A percentile compares a stretch with the other conserved stretches of the same genome.
Conservation (phyloP, 1,139 yeast genomes). For the Candida pseudocylindracea region DNA sequence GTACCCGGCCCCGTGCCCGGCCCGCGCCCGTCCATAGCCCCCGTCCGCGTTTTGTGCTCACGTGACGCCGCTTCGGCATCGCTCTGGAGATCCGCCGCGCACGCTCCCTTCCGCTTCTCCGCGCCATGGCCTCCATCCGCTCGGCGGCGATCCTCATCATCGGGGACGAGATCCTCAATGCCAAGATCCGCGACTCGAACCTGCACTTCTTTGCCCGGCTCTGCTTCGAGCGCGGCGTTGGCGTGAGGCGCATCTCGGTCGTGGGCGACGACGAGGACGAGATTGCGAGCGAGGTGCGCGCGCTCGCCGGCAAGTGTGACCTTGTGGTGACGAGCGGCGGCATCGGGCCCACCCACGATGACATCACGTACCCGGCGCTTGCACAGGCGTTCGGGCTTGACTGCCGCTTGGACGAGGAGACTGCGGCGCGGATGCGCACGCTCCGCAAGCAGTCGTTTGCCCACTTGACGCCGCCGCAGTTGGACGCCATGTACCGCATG, state of each 20-base stretch:
- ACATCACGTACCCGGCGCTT: slow-evolving; percentile 54
- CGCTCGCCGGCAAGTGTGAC: slow-evolving; percentile 29
- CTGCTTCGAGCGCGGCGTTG: slow-evolving; percentile 44
- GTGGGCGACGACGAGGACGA: slow-evolving; percentile 60
- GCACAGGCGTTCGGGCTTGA: slow-evolving; percentile 38
- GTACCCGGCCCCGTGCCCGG: no score
- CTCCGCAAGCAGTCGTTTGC: slow-evolving; percentile 7
- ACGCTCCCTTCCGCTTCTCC: no score
- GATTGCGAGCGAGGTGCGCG: slow-evolving; percentile 28
- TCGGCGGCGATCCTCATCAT: slow-evolving; percentile 33
- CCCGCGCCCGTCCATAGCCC: no score
- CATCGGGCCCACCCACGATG: slow-evolving; percentile 83
- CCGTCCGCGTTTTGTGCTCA: no score
- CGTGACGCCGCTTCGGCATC: no score
- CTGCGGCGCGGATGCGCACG: slow-evolving; percentile 35
- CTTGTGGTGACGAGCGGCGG: slow-evolving; percentile 67
- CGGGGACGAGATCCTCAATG: slow-evolving; percentile 76
- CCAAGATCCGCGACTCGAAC: slow-evolving; percentile 69
- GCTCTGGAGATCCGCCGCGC: no score
- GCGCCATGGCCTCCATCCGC: slow-evolving; percentile 2
- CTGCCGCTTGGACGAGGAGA: slow-evolving; percentile 27
- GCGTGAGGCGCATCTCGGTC: slow-evolving; percentile 41
- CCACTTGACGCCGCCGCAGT: slow-evolving; percentile 19
- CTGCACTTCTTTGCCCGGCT: slow-evolving; percentile 46
- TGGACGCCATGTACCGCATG: slow-evolving; percentile 49